Evolutionary conservation across 2,329 filamentous ascomycete species (phyloP), one percentile per base, ranked within the genome.

Genomic region (Sclerotinia trifoliorum): DNA sequence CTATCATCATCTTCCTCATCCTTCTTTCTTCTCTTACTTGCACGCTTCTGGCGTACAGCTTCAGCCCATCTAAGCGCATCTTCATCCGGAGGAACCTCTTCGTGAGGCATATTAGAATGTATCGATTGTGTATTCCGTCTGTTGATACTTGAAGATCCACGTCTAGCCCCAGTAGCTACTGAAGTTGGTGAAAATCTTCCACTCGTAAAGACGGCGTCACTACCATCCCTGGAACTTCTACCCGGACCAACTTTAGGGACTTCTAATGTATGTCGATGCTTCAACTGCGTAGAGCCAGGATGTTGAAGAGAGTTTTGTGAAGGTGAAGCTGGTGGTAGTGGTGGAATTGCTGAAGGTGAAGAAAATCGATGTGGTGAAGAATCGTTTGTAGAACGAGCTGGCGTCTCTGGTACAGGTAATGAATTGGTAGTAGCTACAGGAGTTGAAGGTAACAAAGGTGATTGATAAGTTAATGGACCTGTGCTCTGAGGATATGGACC

Each of bases 51-150:
- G 74, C 92, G 89, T 75, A 97, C 94, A 49, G 92, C 91, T 79
- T 99, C 95, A 42, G 95, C 91, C 92, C 93, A 98, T 67, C 93
- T 87, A 68, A 91, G 85, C 49, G 94, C 93, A 77, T 98, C 94
- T 74, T 97, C 94, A 77, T 98, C 94, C 24, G 90, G 91, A 2
- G 89, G 84, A 26, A 94, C 82, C 74, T 97, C 94, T 73, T 98
- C 94, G 48, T 92, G 84, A 61, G 91, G 90, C 75, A 89, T 82
- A 74, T 98, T 94, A 2, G 93, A 95, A 75, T 94, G 89, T 76
- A 96, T 87, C 8, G 93, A 96, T 71, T 93, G 86, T 32, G 94
- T 97, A 70, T 90, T 89, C 70, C 93, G 87, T 76, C 94, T 86
- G 65, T 86, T 92, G 66, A 98, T 81, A 72, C 86, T 94, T 71